Conservation (phyloP, 192 early-diverging fungal genomes). For the Umbelopsis vinacea region DNA sequence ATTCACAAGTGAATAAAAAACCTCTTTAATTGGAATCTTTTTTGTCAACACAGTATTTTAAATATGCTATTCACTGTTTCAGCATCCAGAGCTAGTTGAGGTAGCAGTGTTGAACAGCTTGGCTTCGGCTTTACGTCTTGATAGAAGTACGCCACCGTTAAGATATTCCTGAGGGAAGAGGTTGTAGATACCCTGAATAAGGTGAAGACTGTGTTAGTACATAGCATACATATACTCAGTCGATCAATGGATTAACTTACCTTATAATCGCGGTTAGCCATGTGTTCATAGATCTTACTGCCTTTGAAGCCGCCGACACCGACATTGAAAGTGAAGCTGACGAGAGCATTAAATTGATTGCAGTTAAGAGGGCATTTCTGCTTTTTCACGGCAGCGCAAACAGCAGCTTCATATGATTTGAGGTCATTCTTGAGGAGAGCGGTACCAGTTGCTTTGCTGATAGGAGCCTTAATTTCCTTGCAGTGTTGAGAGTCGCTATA, state of each 20-base stretch:
- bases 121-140: not conserved
- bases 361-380: constrained; percentile 14
- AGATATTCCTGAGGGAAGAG: constrained; percentile 12
- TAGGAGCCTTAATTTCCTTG: constrained; percentile 1
- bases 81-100: constrained; percentile 8
- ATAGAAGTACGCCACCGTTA: not conserved
- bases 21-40: not conserved
- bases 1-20: no score
- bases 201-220: not conserved
- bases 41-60: not conserved
- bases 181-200: not conserved
- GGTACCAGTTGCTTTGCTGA: not conserved
- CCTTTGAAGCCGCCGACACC: not conserved
- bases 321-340: constrained; percentile 12
- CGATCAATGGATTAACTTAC: not conserved
- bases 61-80: not conserved
- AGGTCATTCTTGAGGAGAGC: not conserved
- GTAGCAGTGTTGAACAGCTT: not conserved
- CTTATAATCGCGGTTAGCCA: not conserved
- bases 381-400: not conserved
- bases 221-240: not conserved
- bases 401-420: not conserved
- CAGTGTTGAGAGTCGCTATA: constrained; percentile 10
- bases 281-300: constrained; percentile 13
- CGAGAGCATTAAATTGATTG: constrained; percentile 10